Evolutionary conservation across 768 basidiomycete species (phyloP).

Genomic region (Albatrellus ellisii): DNA sequence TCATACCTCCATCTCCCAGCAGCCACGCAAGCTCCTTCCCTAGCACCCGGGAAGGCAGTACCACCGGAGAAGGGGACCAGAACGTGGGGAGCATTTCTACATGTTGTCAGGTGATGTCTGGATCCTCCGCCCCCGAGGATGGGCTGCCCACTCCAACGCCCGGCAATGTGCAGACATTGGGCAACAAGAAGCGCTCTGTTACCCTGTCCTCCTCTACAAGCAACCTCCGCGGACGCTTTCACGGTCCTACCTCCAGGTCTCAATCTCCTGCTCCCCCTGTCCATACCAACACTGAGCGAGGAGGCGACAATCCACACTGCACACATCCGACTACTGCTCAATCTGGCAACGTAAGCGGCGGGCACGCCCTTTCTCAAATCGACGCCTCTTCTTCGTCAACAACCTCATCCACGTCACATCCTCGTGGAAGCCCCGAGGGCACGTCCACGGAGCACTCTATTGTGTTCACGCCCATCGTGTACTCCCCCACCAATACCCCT

Average conservation of each 20-base stretch:
- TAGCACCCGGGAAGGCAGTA: constrained; percentile 8
- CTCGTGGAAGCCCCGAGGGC: constrained; percentile 9
- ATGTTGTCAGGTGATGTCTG: constrained; percentile 5
- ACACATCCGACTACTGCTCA: not conserved
- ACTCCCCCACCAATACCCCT: constrained; percentile 27
- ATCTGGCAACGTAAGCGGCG: not conserved
- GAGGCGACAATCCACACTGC: not conserved
- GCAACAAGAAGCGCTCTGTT: constrained; percentile 1
- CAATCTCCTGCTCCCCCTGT: not conserved
- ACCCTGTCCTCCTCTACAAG: constrained; percentile 9
- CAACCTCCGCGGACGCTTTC: constrained; percentile 11
- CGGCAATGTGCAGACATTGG: not conserved
- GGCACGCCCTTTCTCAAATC: not conserved
- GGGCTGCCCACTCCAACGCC: constrained; percentile 12
- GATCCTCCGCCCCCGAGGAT: not conserved
- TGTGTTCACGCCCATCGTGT: constrained; percentile 24
- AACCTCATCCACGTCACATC: not conserved
- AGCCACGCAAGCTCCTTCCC: constrained; percentile 13
- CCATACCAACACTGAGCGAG: not conserved
- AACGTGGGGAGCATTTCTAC: constrained; percentile 3
- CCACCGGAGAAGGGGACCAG: constrained; percentile 9
- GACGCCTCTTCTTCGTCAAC: not conserved
- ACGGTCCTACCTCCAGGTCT: constrained; percentile 6
- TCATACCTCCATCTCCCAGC: constrained; percentile 22
- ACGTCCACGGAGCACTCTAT: not conserved